phyloP scores from a whole-genome alignment of 2,329 filamentous ascomycete species.

The Colletotrichum sp. region DNA sequence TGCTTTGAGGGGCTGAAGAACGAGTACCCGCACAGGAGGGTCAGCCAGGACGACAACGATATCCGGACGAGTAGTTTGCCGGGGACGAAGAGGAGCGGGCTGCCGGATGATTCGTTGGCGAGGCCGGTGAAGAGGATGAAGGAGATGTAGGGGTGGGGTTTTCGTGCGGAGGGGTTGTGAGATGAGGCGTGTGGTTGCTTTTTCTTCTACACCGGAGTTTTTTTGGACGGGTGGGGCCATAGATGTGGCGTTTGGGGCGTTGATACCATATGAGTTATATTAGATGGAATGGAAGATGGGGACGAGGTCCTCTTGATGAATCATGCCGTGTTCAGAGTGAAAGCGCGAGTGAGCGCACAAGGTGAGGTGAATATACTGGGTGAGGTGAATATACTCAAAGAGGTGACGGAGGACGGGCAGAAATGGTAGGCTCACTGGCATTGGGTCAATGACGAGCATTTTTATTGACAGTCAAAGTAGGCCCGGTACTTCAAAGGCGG shows the following conservation, averaged over 20 bases:
- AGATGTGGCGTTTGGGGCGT: background rate
- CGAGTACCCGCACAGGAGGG: constrained; percentile 88
- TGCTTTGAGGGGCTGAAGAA: constrained; percentile 90
- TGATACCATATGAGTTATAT: background rate
- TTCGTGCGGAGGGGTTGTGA: too few relatives aligned
- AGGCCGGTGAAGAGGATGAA: constrained; percentile 68
- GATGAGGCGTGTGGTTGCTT: background rate
- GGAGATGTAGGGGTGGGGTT: constrained; percentile 37
- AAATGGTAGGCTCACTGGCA: too few relatives aligned
- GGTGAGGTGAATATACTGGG: too few relatives aligned
- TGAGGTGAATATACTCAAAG: too few relatives aligned
- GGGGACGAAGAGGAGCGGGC: constrained; percentile 86
- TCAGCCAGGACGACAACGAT: constrained; percentile 95
- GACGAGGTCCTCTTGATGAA: background rate
- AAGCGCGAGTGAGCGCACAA: too few relatives aligned
- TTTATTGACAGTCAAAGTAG: too few relatives aligned
- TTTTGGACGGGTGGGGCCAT: background rate
- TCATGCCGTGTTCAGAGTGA: too few relatives aligned
- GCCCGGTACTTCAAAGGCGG: too few relatives aligned
- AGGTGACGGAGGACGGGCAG: too few relatives aligned
- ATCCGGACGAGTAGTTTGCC: constrained; percentile 89
- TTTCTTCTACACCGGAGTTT: background rate
- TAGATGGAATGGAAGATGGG: background rate
- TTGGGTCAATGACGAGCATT: too few relatives aligned
- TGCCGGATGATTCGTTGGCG: constrained; percentile 80